Conservation (phyloP, 768 basidiomycete genomes). For the Erythrobasidium yunnanense region DNA sequence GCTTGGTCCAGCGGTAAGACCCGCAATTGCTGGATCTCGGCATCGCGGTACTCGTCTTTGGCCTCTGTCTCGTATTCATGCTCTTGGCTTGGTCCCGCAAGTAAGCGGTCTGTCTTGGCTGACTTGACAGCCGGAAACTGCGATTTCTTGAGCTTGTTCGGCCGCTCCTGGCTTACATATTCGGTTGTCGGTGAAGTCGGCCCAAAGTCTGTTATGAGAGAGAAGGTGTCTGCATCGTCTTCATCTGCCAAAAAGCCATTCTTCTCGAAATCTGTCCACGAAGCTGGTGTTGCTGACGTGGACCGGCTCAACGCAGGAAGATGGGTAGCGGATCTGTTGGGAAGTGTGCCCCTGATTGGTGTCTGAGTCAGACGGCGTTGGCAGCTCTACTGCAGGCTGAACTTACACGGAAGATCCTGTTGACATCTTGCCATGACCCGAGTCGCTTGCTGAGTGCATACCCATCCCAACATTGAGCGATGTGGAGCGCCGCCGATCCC, state of each 20-base stretch:
- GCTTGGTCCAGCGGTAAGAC: neutral
- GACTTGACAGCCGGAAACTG: neutral
- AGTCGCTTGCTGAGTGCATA: neutral
- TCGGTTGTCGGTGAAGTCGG: neutral
- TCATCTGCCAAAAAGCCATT: constrained; percentile 5
- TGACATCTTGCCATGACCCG: neutral
- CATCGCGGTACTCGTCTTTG: neutral
- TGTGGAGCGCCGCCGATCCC: constrained; percentile 2
- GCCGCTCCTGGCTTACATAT: neutral
- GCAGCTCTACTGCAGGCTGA: neutral
- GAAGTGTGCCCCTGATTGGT: neutral
- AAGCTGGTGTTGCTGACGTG: neutral
- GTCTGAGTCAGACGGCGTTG: neutral
- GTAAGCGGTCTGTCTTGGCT: neutral
- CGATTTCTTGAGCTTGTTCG: constrained; percentile 14
- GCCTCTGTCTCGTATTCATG: neutral
- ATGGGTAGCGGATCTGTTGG: too few relatives aligned
- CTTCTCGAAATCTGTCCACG: constrained; percentile 15
- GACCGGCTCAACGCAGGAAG: neutral
- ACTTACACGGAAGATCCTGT: neutral
- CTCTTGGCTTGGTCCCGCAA: neutral
- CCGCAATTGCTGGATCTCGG: neutral
- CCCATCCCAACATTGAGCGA: constrained; percentile 6
- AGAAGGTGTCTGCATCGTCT: constrained; percentile 11
- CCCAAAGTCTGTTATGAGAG: constrained; percentile 11